A percentile compares a stretch with the other conserved stretches of the same genome.
Conservation (phyloP, 202 grass and related monocot species). For the Miscanthus sacchariflorus region DNA sequence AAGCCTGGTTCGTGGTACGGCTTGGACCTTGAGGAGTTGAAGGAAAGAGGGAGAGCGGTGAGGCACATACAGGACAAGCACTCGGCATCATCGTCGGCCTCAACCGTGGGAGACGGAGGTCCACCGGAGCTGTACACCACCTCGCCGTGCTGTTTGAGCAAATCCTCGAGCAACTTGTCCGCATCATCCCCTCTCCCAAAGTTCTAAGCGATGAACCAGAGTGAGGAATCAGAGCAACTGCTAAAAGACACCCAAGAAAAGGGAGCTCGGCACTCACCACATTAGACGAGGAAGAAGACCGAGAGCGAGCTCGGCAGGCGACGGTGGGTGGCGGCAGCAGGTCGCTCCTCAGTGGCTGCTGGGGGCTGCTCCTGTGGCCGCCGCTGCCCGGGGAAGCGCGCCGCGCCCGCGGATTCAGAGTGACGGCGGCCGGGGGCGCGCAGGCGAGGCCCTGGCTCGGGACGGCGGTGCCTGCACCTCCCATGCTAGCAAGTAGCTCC, state of each 20-base stretch:
- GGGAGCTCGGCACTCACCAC: constrained; percentile 27
- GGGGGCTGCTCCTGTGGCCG: constrained; percentile 26
- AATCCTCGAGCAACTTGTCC: constrained; percentile 89
- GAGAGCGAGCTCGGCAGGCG: constrained; percentile 48
- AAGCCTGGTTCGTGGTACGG: background rate
- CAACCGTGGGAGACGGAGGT: constrained; percentile 36
- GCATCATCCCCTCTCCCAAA: constrained; percentile 56
- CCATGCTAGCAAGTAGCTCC: constrained; percentile 35
- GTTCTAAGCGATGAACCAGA: constrained; percentile 46
- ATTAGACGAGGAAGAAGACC: constrained; percentile 54
- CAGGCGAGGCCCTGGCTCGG: constrained; percentile 44
- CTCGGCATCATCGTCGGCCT: constrained; percentile 82
- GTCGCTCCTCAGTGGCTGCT: constrained; percentile 44
- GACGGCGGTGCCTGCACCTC: constrained; percentile 42
- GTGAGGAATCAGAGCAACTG: background rate
- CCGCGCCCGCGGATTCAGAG: constrained; percentile 13
- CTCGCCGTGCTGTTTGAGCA: constrained; percentile 92
- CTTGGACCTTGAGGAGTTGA: background rate
- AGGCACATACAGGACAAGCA: constrained; percentile 77
- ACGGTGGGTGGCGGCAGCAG: background rate
- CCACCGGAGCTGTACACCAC: constrained; percentile 73
- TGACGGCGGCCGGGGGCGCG: constrained; percentile 8
- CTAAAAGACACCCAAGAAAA: background rate
- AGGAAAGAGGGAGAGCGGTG: background rate
- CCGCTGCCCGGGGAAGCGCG: background rate